Evolutionary conservation across 345 rosid genomes (phyloP), one percentile per base, ranked within the genome.

Genomic region (Linum tenue): DNA sequence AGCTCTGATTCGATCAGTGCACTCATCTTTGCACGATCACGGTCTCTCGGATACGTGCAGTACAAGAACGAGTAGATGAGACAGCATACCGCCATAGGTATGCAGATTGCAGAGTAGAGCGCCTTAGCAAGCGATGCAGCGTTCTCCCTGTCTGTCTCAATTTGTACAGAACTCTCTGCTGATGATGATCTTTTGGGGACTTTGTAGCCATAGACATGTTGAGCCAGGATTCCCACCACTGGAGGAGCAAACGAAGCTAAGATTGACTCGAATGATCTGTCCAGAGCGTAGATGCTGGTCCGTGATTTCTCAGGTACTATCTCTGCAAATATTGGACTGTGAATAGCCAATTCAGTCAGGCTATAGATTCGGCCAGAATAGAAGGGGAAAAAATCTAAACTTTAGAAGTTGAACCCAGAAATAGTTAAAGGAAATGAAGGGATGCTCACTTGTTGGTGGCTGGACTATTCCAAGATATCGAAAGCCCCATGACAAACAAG

Each of bases 191-290:
- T 84, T 67, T 77, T 59, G 7, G 85, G 87, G 61, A 38, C 95
- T 69, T 78, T 89, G 67, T 86, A 89, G 15, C 98, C 95, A 37
- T 85, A 92, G 8, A 84, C 86, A 78, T 80, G 86, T 63, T 87
- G 95, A 9, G 96, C 95, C 56, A 92, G 66, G 59, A 92, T 77
- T 63, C 98, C 96, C 41, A 89, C 92, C 9, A 83, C 36, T 8
- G 95, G 98, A 44, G 96, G 98, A 67, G 98, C 92, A 65, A 92
- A 92, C 5, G 91, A 89, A 59, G 98, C 79, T 38, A 89, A 80
- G 41, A 89, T 59, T 3, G 98, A 83, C 78, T 89, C 96, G 48
- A 92, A 84, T 2, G 92, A 89, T 53, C 85, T 69, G 68, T 87
- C 98, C 79, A 89, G 50, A 0, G 98, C 95, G 67, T 87, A 89